Conservation (phyloP, 129 eudicot species). For the Flaveria trinervia region DNA sequence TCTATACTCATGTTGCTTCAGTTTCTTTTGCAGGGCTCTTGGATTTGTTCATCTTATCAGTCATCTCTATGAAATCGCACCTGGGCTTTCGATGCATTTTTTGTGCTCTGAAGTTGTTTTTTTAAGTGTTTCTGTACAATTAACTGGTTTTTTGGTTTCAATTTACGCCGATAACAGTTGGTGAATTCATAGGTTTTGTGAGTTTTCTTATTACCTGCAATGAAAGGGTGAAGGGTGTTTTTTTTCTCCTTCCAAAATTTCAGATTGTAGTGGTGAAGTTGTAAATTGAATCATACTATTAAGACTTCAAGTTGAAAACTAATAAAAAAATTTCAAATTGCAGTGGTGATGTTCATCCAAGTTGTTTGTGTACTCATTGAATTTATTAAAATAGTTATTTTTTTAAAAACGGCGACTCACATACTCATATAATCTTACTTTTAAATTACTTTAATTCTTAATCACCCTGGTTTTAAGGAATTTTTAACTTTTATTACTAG, state of each 20-base stretch:
- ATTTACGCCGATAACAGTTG: slow-evolving; percentile 25
- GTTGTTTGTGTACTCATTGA: too few relatives aligned
- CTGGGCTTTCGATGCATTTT: slow-evolving; percentile 7
- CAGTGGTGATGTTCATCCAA: too few relatives aligned
- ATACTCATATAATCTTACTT: too few relatives aligned
- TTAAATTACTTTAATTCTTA: too few relatives aligned
- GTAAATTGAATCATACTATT: slow-evolving; percentile 12
- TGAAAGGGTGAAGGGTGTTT: neutral
- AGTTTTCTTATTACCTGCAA: slow-evolving; percentile 26
- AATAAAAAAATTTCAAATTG: too few relatives aligned
- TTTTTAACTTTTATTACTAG: too few relatives aligned
- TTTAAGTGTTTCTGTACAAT: slow-evolving; percentile 12
- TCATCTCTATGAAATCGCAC: slow-evolving; percentile 24
- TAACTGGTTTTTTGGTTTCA: slow-evolving; percentile 18
- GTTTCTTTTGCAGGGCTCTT: slow-evolving; percentile 39
- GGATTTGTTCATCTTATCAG: slow-evolving; percentile 26
- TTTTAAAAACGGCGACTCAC: too few relatives aligned
- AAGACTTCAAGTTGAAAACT: too few relatives aligned
- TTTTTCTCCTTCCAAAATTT: neutral
- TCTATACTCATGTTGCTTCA: slow-evolving; percentile 21
- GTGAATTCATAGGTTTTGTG: slow-evolving; percentile 30
- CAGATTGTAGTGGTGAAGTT: neutral
- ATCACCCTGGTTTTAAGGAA: too few relatives aligned
- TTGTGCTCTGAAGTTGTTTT: slow-evolving; percentile 19
- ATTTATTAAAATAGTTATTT: too few relatives aligned